Base-by-base conservation (phyloP, 23 red algal genomes). In the Chondrus crispus region DNA sequence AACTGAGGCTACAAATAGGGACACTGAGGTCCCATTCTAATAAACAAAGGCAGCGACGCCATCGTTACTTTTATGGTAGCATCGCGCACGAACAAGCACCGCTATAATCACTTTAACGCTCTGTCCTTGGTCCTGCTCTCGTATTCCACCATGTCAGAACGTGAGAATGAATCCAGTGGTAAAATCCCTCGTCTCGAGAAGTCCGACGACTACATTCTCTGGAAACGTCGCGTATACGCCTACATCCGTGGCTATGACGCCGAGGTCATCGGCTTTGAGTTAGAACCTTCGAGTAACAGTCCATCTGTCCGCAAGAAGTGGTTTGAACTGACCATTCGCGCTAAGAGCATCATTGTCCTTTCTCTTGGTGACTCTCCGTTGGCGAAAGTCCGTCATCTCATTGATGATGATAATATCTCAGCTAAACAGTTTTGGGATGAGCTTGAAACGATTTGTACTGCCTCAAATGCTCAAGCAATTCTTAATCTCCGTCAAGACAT, bases 341-440 rank as follows among this genome's bases (percentile, higher is more conserved):
- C 30, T 2, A 88, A 88, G 41, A 76, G 85, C 68, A 77, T 43
- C 6, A 49, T 74, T 4, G 75, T 70, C 37, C 47, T 88, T 5
- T 76, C 33, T 46, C 85, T 88, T 0, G 48, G 68, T 60, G 42
- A 75, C 1, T 32, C 5, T 9, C 55, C 46, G 7, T 68, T 74
- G 18, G 36, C 85, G 29, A 20, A 70, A 4, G 85, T 88, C 46
- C 22, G 85, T 6, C 40, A 55, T 9, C n/a, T 88, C 20, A 26
- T 75, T 46, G 85, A 88, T 4, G 36, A 88, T 32, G 63, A 74
- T 22, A 68, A 88, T 2, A 54, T 53, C 3, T 52, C 62, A 5
- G 68, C 85, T 3, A 88, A 88, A 40, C 36, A 54, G 5, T 63
- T 74, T 14, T 41, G 85, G 85, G 49, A 54, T 43, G 85, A 88